Evolutionary conservation across 2,329 filamentous ascomycete species (phyloP).

Genomic region (Colletotrichum sp.): DNA sequence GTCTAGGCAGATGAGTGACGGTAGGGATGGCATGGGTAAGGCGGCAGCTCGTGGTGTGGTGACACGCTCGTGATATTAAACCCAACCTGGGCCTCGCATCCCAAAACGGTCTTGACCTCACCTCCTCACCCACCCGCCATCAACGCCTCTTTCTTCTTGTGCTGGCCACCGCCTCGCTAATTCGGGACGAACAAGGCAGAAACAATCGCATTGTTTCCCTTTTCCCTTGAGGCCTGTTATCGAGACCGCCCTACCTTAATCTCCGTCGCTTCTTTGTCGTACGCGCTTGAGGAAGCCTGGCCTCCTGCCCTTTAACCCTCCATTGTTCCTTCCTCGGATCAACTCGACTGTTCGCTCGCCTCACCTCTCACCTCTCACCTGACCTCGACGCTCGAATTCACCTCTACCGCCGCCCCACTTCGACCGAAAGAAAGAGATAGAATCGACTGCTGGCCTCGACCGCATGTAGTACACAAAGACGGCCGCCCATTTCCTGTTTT

Average conservation of each 20-base stretch:
- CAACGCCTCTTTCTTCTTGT: background rate
- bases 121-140: background rate
- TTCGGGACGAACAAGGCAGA: conserved; percentile 8
- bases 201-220: conserved; percentile 21
- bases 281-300: conserved; percentile 15
- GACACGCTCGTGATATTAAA: conserved; percentile 17
- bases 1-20: background rate
- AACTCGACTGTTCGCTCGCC: background rate
- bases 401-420: background rate
- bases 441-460: background rate
- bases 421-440: background rate
- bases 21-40: conserved; percentile 11
- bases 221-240: conserved; percentile 10
- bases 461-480: conserved; percentile 1
- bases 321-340: conserved; percentile 3
- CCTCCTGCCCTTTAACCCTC: background rate
- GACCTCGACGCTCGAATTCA: background rate
- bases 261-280: background rate
- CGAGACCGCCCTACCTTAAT: conserved; percentile 5
- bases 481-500: background rate
- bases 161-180: background rate
- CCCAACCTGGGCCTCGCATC: conserved; percentile 3
- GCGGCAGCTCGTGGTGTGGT: background rate
- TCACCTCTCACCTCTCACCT: background rate
- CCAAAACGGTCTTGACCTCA: conserved; percentile 2